Evolutionary conservation across 1,284 basidiomycete genomes (phyloP), one percentile per base, ranked within the genome.

Genomic region (Puccinia sorghi): DNA sequence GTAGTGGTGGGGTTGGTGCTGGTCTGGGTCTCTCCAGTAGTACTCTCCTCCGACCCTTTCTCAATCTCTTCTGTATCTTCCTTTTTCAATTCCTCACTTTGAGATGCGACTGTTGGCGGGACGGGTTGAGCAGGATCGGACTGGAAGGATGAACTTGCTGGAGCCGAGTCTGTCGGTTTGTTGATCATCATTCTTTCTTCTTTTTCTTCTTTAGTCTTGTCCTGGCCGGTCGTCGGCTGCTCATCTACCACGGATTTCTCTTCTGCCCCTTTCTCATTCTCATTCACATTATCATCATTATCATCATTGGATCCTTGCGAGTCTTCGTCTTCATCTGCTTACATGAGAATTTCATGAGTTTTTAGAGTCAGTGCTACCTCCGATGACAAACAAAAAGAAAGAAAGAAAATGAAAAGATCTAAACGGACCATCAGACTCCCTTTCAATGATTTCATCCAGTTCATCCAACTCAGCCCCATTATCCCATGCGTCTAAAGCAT

Each of bases 321-420:
- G 87, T 90, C 91, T 80, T 93, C 89, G 72, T 87, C 52, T 61
- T 67, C 78, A 50, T 75, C 63, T 67, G 61, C 43, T 46, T 6
- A 37, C 17, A 80, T 88, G 86, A 72, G 86, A 32, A 32, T 57
- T 96, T 84, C 77, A 88, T 87, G 79, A 89, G 88, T 52, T 94
- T 86, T 82, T 89, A 87, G 81, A 91, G 91, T 80, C 92, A 92
- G 75, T 94, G 92, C 66, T 92, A 90, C 56, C 22, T 57, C n/a
- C 22, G 41, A 43, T 20, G 46, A 50, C 5, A 3, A 61, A 25
- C 13, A 72, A 12, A 2, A 52, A 25, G 12, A 69, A 9, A 48
- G 50, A 69, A 12, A 41, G 0, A 63, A 50, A 15, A 11, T 17
- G 22, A 3, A 52, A 32, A 32, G 32, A 22, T 50, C 3, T 12